Evolutionary conservation across 2,329 filamentous ascomycete genomes (phyloP), one percentile per base, ranked within the genome.

Genomic region (Geosmithia morbida): DNA sequence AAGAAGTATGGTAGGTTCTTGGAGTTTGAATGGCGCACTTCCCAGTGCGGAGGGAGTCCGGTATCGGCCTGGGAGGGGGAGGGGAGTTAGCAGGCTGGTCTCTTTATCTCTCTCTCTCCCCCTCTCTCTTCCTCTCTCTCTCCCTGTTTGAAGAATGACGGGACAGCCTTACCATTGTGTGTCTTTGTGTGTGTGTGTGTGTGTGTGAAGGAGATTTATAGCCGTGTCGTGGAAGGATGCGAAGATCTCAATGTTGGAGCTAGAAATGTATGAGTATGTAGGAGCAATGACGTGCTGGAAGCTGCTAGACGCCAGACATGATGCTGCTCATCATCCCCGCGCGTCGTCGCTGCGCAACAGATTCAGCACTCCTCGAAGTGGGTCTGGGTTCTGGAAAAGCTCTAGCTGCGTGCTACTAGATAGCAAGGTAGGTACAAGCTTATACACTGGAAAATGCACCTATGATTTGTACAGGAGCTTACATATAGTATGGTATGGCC

Each of bases 1-100:
- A 96, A 97, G 73, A 97, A 98, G 74, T 98, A 98, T 39, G 92
- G 92, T 37, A 97, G 83, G 69, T 94, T 94, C 73, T 96, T 97
- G 66, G 87, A 94, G 72, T 96, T 94, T 66, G 87, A 95, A 70
- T 94, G 87, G 64, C 92, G 87, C 61, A 98, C 87, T 70, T 97
- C 92, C 89, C 90, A 96, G 64, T 81, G 80, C 45, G 79, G 65
- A 52, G 89, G 89, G 53, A 96, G 79, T 63, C 90, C 90, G 56
- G 83, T 81, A 48, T 88, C 84, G 60, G 76, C 68, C 79, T 84
- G 56, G 40, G 40, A 20, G 19, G n/a, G 40, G 14, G 16, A 41
- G 40, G n/a, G 40, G 40, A 16, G 40, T 41, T 18, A 20, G 16
- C 40, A 37, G 33, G 6, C 8, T 26, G 22, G 22, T 5, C 22